Evolutionary conservation across 2,329 filamentous ascomycete species (phyloP).

Genomic region (Penicillium sp.): DNA sequence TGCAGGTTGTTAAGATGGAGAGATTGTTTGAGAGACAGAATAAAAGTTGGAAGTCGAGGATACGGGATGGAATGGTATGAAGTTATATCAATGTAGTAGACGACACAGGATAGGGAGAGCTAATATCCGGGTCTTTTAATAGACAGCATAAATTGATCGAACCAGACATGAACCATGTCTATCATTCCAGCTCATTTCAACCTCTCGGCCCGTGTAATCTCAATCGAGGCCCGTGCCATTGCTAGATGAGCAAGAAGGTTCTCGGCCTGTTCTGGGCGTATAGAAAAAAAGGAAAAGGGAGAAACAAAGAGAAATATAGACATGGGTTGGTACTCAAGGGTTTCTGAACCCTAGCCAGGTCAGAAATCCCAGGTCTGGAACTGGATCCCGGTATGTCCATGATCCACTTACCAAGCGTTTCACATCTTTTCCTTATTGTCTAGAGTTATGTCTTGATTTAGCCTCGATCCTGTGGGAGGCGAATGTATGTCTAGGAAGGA

Average conservation of each 20-base stretch:
- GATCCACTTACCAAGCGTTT: constrained; percentile 24
- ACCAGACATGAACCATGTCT: constrained; percentile 1
- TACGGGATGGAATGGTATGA: neutral
- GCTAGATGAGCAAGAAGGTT: neutral
- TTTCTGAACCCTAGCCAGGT: constrained; percentile 18
- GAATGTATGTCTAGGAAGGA: neutral
- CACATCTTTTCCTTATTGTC: constrained; percentile 16
- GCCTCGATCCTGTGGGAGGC: constrained; percentile 9
- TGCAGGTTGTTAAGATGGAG: neutral
- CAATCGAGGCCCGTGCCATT: constrained; percentile 3
- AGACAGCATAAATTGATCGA: neutral
- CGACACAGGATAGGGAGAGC: neutral
- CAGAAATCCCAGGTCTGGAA: constrained; percentile 14
- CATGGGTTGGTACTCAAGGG: constrained; percentile 15
- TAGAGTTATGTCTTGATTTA: constrained; percentile 6
- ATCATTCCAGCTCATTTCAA: constrained; percentile 12
- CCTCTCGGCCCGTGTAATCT: constrained; percentile 1
- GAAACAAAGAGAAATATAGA: constrained; percentile 3
- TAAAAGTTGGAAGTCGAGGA: neutral
- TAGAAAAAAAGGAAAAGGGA: neutral
- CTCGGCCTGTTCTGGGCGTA: neutral
- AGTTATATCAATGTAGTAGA: neutral
- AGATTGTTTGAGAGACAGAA: constrained; percentile 8
- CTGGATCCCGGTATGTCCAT: neutral
- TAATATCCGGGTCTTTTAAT: neutral